phyloP scores from a whole-genome alignment of 768 basidiomycete genomes.

The Boletus fagicola region DNA sequence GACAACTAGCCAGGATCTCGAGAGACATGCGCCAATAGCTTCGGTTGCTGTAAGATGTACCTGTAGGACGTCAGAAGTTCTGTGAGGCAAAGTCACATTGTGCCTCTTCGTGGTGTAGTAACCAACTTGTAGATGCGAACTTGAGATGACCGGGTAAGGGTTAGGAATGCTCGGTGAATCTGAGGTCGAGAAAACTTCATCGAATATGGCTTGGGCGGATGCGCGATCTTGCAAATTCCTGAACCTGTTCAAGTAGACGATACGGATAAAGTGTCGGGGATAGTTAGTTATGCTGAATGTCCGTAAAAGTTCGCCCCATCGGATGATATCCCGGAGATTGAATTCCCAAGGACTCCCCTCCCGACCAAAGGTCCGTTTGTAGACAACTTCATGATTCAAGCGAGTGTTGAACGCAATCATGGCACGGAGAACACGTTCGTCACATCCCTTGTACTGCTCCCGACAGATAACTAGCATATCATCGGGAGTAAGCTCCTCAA shows the following conservation, averaged over 20 bases:
- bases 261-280: slow-evolving; percentile 63
- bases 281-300: slow-evolving; percentile 35
- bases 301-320: slow-evolving; percentile 71
- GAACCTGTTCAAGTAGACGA: slow-evolving; percentile 85
- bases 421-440: slow-evolving; percentile 49
- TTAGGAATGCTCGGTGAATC: slow-evolving; percentile 41
- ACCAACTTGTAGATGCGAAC: slow-evolving; percentile 62
- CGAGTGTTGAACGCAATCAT: slow-evolving; percentile 85
- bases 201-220: slow-evolving; percentile 51
- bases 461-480: slow-evolving; percentile 81
- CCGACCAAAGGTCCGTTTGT: slow-evolving; percentile 64
- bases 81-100: slow-evolving; percentile 33
- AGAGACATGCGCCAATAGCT: slow-evolving; percentile 68
- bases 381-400: slow-evolving; percentile 64
- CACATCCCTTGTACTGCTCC: slow-evolving; percentile 64
- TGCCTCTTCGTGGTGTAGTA: slow-evolving; percentile 44
- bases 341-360: slow-evolving; percentile 96
- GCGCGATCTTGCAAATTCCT: slow-evolving; percentile 66
- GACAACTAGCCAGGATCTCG: slow-evolving; percentile 86
- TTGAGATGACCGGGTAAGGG: slow-evolving; percentile 35
- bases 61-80: slow-evolving; percentile 55
- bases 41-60: slow-evolving; percentile 66
- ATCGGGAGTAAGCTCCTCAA: slow-evolving; percentile 75
- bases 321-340: slow-evolving; percentile 90
- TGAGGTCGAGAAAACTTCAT: slow-evolving; percentile 44